A percentile compares a stretch with the other conserved stretches of the same genome.
These are phyloP conservation scores for Periconia digitata DNA, from an alignment of 2,329 filamentous ascomycete species.

Conservation along the genomic window DNA sequence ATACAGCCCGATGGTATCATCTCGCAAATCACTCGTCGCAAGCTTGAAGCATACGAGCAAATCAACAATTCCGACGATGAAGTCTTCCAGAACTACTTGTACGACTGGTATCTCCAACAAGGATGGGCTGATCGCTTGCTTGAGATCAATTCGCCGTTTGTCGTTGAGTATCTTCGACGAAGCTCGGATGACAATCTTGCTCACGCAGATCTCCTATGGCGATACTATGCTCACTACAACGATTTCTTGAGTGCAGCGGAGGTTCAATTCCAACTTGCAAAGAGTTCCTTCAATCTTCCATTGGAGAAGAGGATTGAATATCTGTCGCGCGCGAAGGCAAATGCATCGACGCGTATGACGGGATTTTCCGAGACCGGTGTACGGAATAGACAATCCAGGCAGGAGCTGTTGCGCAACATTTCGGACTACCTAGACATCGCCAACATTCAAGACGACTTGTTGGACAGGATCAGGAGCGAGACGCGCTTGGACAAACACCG, in stretches of 20 bases:
- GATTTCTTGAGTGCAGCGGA: slow-evolving; percentile 84
- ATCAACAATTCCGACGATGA: slow-evolving; percentile 88
- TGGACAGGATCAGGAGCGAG: slow-evolving; percentile 77
- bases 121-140: slow-evolving; percentile 85
- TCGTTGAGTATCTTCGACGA: slow-evolving; percentile 81
- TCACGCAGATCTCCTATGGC: slow-evolving; percentile 89
- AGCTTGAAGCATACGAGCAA: slow-evolving; percentile 85
- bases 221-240: slow-evolving; percentile 83
- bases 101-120: slow-evolving; percentile 92
- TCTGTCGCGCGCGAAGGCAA: slow-evolving; percentile 86
- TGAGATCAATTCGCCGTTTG: slow-evolving; percentile 79
- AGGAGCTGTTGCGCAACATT: slow-evolving; percentile 81
- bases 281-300: slow-evolving; percentile 76
- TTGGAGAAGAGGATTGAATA: slow-evolving; percentile 87
- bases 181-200: slow-evolving; percentile 71
- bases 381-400: slow-evolving; percentile 70
- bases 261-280: slow-evolving; percentile 81
- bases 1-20: slow-evolving; percentile 71
- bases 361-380: slow-evolving; percentile 61
- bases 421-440: slow-evolving; percentile 87
- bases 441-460: slow-evolving; percentile 89
- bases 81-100: slow-evolving; percentile 94
- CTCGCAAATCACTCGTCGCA: slow-evolving; percentile 74
- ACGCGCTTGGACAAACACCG: slow-evolving; percentile 66
- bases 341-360: slow-evolving; percentile 79